Evolutionary conservation across 768 basidiomycete species (phyloP).

Genomic region (Tephrocybe sp.): DNA sequence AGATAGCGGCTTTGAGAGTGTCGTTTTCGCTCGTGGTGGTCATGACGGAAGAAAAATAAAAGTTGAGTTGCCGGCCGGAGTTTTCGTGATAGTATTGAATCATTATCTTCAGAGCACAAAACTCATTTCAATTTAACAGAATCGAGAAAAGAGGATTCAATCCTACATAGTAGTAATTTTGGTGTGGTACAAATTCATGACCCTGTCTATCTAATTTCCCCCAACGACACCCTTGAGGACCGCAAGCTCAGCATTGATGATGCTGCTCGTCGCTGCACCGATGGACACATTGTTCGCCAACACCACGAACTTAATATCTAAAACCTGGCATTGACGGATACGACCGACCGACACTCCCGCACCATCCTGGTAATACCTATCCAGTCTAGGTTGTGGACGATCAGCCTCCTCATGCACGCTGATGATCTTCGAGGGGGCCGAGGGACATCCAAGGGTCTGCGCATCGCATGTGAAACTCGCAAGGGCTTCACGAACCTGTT

Average conservation of each 20-base stretch:
- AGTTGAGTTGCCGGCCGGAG: constrained; percentile 4
- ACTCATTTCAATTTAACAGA: too few species aligned
- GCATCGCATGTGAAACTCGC: constrained; percentile 73
- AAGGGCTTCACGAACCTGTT: constrained; percentile 85
- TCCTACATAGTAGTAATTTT: background rate
- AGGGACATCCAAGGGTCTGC: constrained; percentile 75
- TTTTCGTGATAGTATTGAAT: too few species aligned
- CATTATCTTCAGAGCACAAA: too few species aligned
- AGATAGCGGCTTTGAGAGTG: constrained; percentile 54
- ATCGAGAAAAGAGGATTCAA: background rate
- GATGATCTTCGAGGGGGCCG: constrained; percentile 81
- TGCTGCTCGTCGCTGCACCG: constrained; percentile 94
- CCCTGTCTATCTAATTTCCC: background rate
- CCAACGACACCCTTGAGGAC: constrained; percentile 59
- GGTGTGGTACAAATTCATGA: background rate
- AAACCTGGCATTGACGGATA: constrained; percentile 84
- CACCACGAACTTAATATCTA: constrained; percentile 96
- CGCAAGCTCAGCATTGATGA: constrained; percentile 98
- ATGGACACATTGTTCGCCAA: constrained; percentile 93
- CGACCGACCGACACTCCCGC: constrained; percentile 91
- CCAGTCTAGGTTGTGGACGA: constrained; percentile 91
- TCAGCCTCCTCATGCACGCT: constrained; percentile 93
- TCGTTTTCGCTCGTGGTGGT: constrained; percentile 27
- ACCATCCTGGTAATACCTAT: constrained; percentile 87
- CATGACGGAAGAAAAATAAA: constrained; percentile 5